Evolutionary conservation across 225 moss, liverwort and hornwort genomes (phyloP), one percentile per base, ranked within the genome.

Genomic region (Physcomitrellopsis africana): DNA sequence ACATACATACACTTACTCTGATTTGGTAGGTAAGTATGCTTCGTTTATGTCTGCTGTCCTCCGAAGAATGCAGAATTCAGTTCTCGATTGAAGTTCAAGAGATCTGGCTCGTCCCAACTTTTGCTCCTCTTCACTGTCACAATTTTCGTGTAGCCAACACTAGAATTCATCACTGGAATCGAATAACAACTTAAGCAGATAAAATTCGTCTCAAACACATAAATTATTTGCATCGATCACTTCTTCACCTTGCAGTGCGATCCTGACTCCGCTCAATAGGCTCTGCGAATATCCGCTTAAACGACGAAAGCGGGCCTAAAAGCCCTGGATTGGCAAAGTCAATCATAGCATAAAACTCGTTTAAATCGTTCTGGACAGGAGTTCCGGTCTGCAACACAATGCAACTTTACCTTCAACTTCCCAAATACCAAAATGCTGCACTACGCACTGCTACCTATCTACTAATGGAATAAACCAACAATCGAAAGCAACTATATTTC

Each of bases 261-360:
- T 95, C 95, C 58, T 93, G 91, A 71, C 92, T 92, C 53, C 84
- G 89, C 62, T 92, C 89, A 63, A 95, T 92, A 48, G 95, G 92
- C 70, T 85, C 86, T 9, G 95, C 91, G 79, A 84, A 95, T 45
- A 86, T 76, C 11, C 88, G 83, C 76, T 91, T 92, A 59, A 95
- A 95, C 27, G 86, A 75, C 62, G 90, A 81, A 65, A 92, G 84
- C 27, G 86, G 82, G 22, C 95, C 91, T 77, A 95, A 76, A n/a
- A 95, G 95, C 52, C 81, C 87, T 69, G 91, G 91, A 75, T 92
- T 95, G 65, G 91, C 91, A 70, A 95, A 95, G 70, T 92, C 91
- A 49, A 92, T 87, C 95, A 95, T 92, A 32, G 95, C 95, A 79
- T 83, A 95, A 70, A 95, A 95, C 63, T 95, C 95, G 76, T 92